Evolutionary conservation across 805 yeast genomes (phyloP).

Genomic region (Kodamaea hsintzibuensis): DNA sequence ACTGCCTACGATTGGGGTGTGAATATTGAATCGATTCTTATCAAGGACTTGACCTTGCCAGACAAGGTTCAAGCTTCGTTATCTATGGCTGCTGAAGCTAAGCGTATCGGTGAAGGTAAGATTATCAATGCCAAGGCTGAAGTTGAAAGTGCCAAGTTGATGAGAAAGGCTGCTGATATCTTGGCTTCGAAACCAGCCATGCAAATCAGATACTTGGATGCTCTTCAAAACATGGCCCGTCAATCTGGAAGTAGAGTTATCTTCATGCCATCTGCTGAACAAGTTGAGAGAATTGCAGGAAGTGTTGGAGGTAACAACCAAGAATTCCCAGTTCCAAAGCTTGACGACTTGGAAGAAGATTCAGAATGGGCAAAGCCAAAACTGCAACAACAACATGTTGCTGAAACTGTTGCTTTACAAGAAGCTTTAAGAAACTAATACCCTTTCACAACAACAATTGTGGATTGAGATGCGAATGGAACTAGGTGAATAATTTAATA

Average conservation of each 20-base stretch:
- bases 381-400: constrained; percentile 10
- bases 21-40: constrained; percentile 62
- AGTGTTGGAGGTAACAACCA: constrained; percentile 15
- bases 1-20: constrained; percentile 75
- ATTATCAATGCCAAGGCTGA: constrained; percentile 75
- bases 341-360: constrained; percentile 23
- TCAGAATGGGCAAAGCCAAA: constrained; percentile 20
- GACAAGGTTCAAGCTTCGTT: constrained; percentile 56
- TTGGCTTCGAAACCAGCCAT: constrained; percentile 73
- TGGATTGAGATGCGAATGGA: neutral
- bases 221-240: constrained; percentile 74
- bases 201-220: constrained; percentile 77
- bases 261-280: constrained; percentile 62
- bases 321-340: neutral
- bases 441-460: neutral
- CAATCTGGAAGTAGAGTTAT: constrained; percentile 65
- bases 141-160: constrained; percentile 71
- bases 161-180: constrained; percentile 79
- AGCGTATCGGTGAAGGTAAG: constrained; percentile 74
- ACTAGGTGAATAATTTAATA: no score
- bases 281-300: constrained; percentile 41
- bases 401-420: constrained; percentile 33
- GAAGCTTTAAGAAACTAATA: constrained; percentile 22
- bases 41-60: constrained; percentile 63
- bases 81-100: constrained; percentile 74